Evolutionary conservation across 2,329 filamentous ascomycete genomes (phyloP).

Genomic region (Hymenoscyphus occultus): DNA sequence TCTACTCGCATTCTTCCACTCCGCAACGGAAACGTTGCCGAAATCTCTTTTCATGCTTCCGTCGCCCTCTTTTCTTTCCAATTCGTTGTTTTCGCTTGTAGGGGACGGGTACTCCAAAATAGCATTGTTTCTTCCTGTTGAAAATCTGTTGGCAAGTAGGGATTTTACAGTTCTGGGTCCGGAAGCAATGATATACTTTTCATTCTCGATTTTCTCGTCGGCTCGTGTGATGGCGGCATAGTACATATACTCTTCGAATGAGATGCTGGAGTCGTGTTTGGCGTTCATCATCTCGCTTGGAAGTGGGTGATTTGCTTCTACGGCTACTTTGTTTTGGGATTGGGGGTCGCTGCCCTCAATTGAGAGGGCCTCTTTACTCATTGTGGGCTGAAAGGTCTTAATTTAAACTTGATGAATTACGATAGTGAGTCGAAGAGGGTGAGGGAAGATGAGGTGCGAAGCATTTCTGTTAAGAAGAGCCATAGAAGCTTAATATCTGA

Average conservation of each 20-base stretch:
- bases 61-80: neutral
- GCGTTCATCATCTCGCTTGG: neutral
- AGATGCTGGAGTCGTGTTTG: slow-evolving; percentile 33
- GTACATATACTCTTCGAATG: slow-evolving; percentile 40
- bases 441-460: neutral
- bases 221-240: slow-evolving; percentile 37
- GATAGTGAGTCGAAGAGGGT: neutral
- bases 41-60: neutral
- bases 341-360: neutral
- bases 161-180: slow-evolving; percentile 26
- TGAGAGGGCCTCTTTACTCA: slow-evolving; percentile 1
- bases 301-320: neutral
- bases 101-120: neutral
- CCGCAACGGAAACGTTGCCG: slow-evolving; percentile 37
- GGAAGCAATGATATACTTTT: slow-evolving; percentile 18
- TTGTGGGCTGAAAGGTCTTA: neutral
- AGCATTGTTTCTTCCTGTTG: slow-evolving; percentile 15
- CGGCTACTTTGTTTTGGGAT: neutral
- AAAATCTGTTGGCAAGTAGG: slow-evolving; percentile 26
- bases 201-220: slow-evolving; percentile 33
- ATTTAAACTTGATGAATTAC: neutral
- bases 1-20: slow-evolving; percentile 46
- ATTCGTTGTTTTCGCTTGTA: neutral
- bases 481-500: no score
- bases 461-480: no score